Conservation (phyloP, 148 eudicot species). For the Fallopia convolvulus region DNA sequence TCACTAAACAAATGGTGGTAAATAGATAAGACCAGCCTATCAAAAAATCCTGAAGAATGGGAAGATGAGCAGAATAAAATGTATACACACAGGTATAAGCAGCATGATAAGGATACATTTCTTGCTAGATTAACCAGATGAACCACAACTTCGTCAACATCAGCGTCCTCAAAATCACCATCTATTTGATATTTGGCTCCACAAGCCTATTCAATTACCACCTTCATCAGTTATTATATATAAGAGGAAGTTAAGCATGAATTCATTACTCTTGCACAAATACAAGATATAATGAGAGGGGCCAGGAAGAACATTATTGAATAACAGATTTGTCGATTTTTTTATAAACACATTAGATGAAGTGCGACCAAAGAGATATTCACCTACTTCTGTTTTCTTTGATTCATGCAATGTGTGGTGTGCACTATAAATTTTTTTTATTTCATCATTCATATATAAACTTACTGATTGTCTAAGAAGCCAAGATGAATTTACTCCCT, state of each 20-base stretch:
- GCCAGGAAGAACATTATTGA: background rate
- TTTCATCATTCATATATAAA: background rate
- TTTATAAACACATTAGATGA: background rate
- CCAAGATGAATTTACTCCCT: background rate
- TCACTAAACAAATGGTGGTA: background rate
- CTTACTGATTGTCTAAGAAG: background rate
- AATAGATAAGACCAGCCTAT: background rate
- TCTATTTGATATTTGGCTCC: constrained; percentile 66
- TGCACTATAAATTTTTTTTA: background rate
- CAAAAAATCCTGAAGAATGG: background rate
- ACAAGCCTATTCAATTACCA: constrained; percentile 53
- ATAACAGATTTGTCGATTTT: background rate
- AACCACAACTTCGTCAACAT: constrained; percentile 88
- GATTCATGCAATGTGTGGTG: background rate
- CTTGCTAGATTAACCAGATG: constrained; percentile 76
- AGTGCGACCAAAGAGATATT: background rate
- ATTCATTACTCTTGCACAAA: background rate
- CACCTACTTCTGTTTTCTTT: background rate
- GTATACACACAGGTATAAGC: background rate
- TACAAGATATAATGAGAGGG: background rate
- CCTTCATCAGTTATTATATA: constrained; percentile 16
- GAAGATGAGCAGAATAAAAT: background rate
- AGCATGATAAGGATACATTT: constrained; percentile 43
- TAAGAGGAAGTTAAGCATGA: constrained; percentile 2
- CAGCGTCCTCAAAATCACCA: constrained; percentile 74